phyloP scores from a whole-genome alignment of 331 rosid species.

The Malus hybrid region DNA sequence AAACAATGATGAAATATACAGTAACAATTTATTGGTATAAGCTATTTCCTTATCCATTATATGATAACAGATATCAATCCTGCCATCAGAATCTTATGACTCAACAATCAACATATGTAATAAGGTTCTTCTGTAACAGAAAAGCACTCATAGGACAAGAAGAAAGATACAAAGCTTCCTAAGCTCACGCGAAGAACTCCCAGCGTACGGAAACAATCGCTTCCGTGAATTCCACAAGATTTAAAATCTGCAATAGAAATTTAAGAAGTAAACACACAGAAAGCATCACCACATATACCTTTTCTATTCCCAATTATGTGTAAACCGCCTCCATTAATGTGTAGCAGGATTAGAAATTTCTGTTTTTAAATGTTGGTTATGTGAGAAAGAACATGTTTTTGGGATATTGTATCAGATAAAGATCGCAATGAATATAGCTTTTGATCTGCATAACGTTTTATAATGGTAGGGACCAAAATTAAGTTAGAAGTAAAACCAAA shows the following conservation, averaged over 20 bases:
- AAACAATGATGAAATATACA: not conserved
- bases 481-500: not conserved
- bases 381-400: too few relatives aligned
- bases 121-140: not conserved
- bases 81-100: too few relatives aligned
- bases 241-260: constrained; percentile 45
- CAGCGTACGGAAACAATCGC: constrained; percentile 51
- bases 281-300: not conserved
- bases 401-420: too few relatives aligned
- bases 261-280: not conserved
- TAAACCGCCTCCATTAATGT: not conserved
- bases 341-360: not conserved
- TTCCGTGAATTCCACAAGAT: constrained; percentile 64
- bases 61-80: too few relatives aligned
- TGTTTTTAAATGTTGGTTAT: too few relatives aligned
- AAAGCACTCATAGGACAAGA: not conserved
- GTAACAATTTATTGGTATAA: too few relatives aligned
- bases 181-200: constrained; percentile 91
- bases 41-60: too few relatives aligned
- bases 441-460: too few relatives aligned
- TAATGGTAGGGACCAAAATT: too few relatives aligned
- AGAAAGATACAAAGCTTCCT: constrained; percentile 78
- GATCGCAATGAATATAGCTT: too few relatives aligned
- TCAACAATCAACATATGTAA: not conserved
- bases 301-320: not conserved